Percentiles rank a stretch among this genome's conserved stretches.
Conservation (phyloP, 306 rosid species). For the Lablab purpureus region DNA sequence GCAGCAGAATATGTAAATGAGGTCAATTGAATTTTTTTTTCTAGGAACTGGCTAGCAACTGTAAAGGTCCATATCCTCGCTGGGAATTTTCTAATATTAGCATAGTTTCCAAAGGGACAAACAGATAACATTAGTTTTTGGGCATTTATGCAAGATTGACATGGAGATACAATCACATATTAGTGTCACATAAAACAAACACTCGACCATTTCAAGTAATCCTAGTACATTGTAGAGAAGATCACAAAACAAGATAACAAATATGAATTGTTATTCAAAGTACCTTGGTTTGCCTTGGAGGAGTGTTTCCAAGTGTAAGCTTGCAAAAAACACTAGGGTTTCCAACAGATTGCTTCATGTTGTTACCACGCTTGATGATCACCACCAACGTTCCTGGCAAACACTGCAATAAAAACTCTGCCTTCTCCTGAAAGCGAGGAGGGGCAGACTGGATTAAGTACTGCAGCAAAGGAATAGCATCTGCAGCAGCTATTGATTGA, state of each 20-base stretch:
- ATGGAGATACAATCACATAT: slow-evolving; percentile 6
- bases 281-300: slow-evolving; percentile 96
- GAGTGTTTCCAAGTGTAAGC: slow-evolving; percentile 93
- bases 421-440: slow-evolving; percentile 96
- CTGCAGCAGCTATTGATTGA: slow-evolving; percentile 97
- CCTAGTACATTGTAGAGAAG: slow-evolving; percentile 24
- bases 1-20: slow-evolving; percentile 4
- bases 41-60: slow-evolving; percentile 21
- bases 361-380: slow-evolving; percentile 90
- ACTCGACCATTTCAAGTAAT: slow-evolving; percentile 18
- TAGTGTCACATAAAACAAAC: slow-evolving; percentile 17
- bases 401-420: slow-evolving; percentile 95
- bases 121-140: slow-evolving; percentile 25
- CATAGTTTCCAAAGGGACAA: neutral
- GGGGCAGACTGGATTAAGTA: slow-evolving; percentile 96
- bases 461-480: slow-evolving; percentile 97
- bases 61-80: slow-evolving; percentile 6
- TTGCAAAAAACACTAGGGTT: slow-evolving; percentile 95
- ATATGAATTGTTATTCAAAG: neutral
- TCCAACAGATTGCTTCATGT: slow-evolving; percentile 99
- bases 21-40: neutral
- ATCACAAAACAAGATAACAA: slow-evolving; percentile 33
- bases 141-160: slow-evolving; percentile 28
- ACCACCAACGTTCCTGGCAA: slow-evolving; percentile 95
- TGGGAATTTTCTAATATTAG: neutral